Base-by-base conservation (phyloP, 1,284 basidiomycete species). In the Anthracocystis setariae region DNA sequence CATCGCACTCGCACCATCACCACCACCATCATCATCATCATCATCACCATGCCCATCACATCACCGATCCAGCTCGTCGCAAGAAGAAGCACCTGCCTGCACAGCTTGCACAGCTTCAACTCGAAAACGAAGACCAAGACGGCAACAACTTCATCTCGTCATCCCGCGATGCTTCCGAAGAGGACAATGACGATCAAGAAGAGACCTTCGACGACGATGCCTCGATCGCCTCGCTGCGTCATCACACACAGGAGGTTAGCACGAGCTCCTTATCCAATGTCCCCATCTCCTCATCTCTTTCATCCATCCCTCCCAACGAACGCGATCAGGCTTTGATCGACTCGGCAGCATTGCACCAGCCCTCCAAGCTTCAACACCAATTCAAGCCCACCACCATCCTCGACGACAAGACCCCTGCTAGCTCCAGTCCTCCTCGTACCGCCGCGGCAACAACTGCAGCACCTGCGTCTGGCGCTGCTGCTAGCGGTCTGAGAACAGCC, bases 171-270 rank as follows among this genome's bases (percentile, higher is more conserved):
- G 73, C 73, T 23, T 71, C 68, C 8, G 73, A 74, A 48, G 73
- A 74, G 46, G 73, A 74, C 61, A 74, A 74, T 38, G 73, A 74
- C 46, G 73, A 74, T 12, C 64, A 71, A 20, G 73, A 74, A 20
- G 64, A 71, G 47, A 73, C 64, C 2, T 73, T 73, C 21, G 70
- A 73, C 42, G 70, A 73, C 25, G 60, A 73, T 46, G 70, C 70
- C 5, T 73, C 70, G 17, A 64, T 73, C 20, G 70, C 70, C 17
- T 73, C 70, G 43, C 60, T 73, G 12, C 55, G 70, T 39, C 70
- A 58, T 18, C 70, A 68, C 24, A 60, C 64, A 24, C 64, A 64
- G 17, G 56, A 46, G 8, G 42, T 54, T 2, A 61, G 57, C 50
- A 54, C 70, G 12, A 57, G 45, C 49, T 61, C 62, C 25, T 51